phyloP scores from a whole-genome alignment of 371 early-diverging fungal species.

The Dichotomocladium elegans region DNA sequence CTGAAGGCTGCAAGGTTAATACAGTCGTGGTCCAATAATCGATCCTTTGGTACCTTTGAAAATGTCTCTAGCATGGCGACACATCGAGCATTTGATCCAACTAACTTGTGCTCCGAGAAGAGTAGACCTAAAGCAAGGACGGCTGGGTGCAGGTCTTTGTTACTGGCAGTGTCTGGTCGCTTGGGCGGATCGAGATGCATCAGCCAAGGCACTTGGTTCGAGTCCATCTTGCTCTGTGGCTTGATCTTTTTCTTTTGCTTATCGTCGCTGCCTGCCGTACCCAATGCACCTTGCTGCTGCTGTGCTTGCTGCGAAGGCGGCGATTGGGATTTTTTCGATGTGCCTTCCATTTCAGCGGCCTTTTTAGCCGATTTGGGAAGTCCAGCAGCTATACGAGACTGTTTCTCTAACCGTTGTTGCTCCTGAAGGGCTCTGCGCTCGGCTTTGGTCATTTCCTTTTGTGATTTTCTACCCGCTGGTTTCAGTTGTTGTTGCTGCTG shows the following conservation, averaged over 20 bases:
- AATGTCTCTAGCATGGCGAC: conserved; percentile 83
- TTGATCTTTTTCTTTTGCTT: conserved; percentile 37
- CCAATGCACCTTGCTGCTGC: conserved; percentile 10
- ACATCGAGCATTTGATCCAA: conserved; percentile 89
- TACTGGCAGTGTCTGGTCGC: conserved; percentile 42
- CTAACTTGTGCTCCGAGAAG: conserved; percentile 80
- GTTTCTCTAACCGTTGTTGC: conserved; percentile 72
- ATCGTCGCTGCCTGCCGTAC: conserved; percentile 12
- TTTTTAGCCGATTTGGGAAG: conserved; percentile 32
- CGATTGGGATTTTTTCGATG: conserved; percentile 22
- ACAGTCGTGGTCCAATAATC: no score
- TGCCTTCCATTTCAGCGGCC: conserved; percentile 15
- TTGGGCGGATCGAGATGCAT: conserved; percentile 65
- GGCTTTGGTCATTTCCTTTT: conserved; percentile 85
- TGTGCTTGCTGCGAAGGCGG: conserved; percentile 29
- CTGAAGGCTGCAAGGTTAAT: no score
- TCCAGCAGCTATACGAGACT: conserved; percentile 50
- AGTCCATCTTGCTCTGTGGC: conserved; percentile 24
- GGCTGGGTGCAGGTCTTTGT: conserved; percentile 82
- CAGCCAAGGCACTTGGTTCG: conserved; percentile 63
- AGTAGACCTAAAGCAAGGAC: conserved; percentile 83
- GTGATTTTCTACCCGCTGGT: conserved; percentile 35
- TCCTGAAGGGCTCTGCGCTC: conserved; percentile 85
- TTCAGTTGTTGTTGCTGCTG: conserved; percentile 2
- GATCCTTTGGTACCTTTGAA: conserved; percentile 78